Conservation (phyloP, 768 basidiomycete species). For the Coprinellus micaceus region DNA sequence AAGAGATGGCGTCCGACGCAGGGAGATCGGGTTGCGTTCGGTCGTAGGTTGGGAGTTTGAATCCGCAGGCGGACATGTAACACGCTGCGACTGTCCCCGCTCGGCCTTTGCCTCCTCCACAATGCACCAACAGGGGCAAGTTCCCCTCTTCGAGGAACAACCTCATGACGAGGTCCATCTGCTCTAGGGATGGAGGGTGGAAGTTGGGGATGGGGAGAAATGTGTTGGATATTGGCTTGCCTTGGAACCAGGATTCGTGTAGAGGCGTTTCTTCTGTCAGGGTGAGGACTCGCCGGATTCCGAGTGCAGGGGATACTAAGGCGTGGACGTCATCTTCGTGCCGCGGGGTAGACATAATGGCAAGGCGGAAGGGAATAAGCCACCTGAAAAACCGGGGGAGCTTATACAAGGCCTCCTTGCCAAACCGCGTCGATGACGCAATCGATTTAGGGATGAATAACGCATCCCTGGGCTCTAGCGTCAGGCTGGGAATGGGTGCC, state of each 20-base stretch:
- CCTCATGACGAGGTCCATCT: constrained; percentile 53
- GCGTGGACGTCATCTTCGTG: constrained; percentile 45
- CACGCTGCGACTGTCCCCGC: constrained; percentile 62
- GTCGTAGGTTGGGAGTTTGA: constrained; percentile 35
- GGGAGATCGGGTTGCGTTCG: constrained; percentile 46
- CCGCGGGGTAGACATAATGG: constrained; percentile 59
- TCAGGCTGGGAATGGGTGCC: constrained; percentile 33
- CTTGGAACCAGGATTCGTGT: constrained; percentile 41
- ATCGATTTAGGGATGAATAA: constrained; percentile 31
- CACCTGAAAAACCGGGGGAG: constrained; percentile 61
- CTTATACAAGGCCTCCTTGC: constrained; percentile 27
- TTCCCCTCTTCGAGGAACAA: constrained; percentile 43
- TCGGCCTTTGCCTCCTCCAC: constrained; percentile 61
- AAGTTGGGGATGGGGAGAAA: constrained; percentile 55
- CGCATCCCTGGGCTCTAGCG: constrained; percentile 38
- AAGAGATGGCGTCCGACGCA: constrained; percentile 44
- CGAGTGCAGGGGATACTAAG: constrained; percentile 43
- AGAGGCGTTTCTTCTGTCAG: constrained; percentile 58
- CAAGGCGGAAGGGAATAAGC: constrained; percentile 55
- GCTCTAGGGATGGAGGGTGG: constrained; percentile 53
- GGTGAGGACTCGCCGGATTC: constrained; percentile 55
- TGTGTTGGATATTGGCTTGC: constrained; percentile 45
- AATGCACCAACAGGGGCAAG: constrained; percentile 52
- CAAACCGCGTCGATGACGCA: not conserved
- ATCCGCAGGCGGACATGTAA: constrained; percentile 56